Percentiles rank a stretch among this genome's conserved stretches.
Evolutionary conservation across 2,329 filamentous ascomycete genomes (phyloP).

Genomic region (Cytospora leucostoma): DNA sequence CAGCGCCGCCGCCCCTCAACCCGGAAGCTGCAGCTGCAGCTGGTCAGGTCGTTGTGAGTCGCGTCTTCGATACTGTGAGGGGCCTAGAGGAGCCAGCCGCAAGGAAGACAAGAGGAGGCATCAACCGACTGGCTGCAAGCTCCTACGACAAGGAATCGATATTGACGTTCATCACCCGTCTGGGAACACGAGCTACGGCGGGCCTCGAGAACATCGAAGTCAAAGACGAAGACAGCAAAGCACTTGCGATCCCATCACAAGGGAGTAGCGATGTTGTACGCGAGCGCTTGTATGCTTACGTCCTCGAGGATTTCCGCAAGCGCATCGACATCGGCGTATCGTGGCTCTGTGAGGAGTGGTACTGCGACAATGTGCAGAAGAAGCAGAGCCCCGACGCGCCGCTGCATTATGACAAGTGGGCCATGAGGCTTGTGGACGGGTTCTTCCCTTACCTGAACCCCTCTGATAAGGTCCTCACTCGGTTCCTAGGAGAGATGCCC

Average conservation of each 20-base stretch:
- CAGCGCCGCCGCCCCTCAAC: slow-evolving; percentile 73
- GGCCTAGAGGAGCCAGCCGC: slow-evolving; percentile 67
- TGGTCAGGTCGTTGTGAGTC: slow-evolving; percentile 71
- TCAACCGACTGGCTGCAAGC: slow-evolving; percentile 81
- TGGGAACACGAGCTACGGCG: slow-evolving; percentile 77
- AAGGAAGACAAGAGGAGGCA: slow-evolving; percentile 68
- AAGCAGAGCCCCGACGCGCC: slow-evolving; percentile 50
- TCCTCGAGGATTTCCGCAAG: slow-evolving; percentile 87
- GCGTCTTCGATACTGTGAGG: slow-evolving; percentile 77
- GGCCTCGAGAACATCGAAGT: slow-evolving; percentile 64
- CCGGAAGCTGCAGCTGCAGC: slow-evolving; percentile 71
- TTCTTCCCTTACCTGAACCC: slow-evolving; percentile 90
- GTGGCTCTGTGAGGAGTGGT: slow-evolving; percentile 98
- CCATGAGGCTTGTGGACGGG: slow-evolving; percentile 79
- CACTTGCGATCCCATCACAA: slow-evolving; percentile 41
- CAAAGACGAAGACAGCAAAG: slow-evolving; percentile 56
- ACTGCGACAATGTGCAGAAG: slow-evolving; percentile 69
- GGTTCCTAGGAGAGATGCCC: slow-evolving; percentile 90
- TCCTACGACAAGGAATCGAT: slow-evolving; percentile 86
- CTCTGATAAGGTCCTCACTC: slow-evolving; percentile 84
- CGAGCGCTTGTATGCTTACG: slow-evolving; percentile 78
- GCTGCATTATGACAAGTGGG: slow-evolving; percentile 77
- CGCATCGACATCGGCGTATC: slow-evolving; percentile 88
- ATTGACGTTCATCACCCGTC: slow-evolving; percentile 81
- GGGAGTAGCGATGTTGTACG: slow-evolving; percentile 68